A percentile compares a stretch with the other conserved stretches of the same genome.
Evolutionary conservation across 495 filamentous ascomycete species (phyloP).

Genomic region (Penicillium silybi): DNA sequence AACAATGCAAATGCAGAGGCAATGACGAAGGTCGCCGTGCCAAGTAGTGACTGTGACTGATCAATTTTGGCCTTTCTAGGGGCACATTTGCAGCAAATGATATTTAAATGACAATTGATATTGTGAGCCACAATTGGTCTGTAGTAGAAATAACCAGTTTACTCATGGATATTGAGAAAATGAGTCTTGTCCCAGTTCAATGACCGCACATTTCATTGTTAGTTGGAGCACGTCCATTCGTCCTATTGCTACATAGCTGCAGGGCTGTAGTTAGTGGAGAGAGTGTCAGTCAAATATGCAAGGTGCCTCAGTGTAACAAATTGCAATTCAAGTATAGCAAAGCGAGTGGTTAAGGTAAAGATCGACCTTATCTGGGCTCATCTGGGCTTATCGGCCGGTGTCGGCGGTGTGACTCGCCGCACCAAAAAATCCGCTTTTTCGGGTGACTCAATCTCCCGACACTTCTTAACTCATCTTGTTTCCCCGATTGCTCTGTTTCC

Average conservation of each 20-base stretch:
- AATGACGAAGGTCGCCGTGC: constrained; percentile 1
- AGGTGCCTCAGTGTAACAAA: neutral
- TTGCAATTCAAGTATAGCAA: neutral
- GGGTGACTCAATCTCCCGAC: constrained; percentile 30
- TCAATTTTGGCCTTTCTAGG: neutral
- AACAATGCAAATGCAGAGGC: constrained; percentile 14
- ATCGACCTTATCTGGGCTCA: constrained; percentile 18
- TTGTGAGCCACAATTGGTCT: neutral
- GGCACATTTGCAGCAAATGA: neutral
- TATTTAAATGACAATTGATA: too few species aligned
- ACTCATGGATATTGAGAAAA: neutral
- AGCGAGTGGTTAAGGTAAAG: neutral
- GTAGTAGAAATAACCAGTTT: neutral
- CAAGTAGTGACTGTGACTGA: neutral
- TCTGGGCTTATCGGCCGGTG: constrained; percentile 24
- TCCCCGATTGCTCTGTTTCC: neutral
- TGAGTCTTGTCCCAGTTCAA: neutral
- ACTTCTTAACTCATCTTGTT: constrained; percentile 14
- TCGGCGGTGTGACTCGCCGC: constrained; percentile 26
- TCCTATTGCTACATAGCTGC: neutral
- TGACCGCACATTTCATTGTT: neutral
- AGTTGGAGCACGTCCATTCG: neutral
- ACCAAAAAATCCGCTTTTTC: constrained; percentile 28
- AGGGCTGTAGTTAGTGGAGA: neutral
- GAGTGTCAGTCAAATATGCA: neutral